Evolutionary conservation across 139 green algal genomes (phyloP), one percentile per base, ranked within the genome.

Genomic region (Pleodorina starrii): DNA sequence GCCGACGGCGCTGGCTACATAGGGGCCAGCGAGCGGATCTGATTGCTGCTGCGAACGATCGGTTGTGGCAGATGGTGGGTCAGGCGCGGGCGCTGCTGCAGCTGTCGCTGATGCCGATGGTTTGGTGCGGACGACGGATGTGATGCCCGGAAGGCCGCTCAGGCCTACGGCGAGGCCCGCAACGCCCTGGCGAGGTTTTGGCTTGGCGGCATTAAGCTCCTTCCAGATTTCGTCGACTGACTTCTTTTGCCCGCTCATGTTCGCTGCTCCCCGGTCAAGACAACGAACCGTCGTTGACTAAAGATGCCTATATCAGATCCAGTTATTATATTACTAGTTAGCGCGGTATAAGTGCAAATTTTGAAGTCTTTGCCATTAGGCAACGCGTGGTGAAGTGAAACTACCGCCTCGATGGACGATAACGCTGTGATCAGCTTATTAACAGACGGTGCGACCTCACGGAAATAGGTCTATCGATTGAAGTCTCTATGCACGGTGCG

Each of bases 211-310:
- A 54, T 96, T 96, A 2, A 96, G 86, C 91, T 95, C 92, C 63
- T 85, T 89, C 94, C 93, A 96, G 9, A 96, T 93, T 54, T 96
- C 93, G 19, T 95, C 93, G 7, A 96, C 81, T 19, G 86, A 92
- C 78, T 95, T 95, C 84, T 96, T 95, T 4, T 38, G 27, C n/a
- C 82, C 46, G 32, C 75, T 63, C 75, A 63, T 83, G 32, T 2
- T 73, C 63, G 29, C n/a, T 36, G n/a, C 27, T 19, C 35, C 5
- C 29, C 35, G 63, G 63, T 73, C 63, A 73, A 73, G 63, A 73
- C 32, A 73, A 73, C 63, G n/a, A 73, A 32, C 32, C 32, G 16
- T 73, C 32, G 63, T 32, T 73, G 32, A 73, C 63, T 2, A 48
- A 46, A 77, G n/a, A n/a, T n/a, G n/a, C n/a, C 63, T 35, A 16